phyloP scores from a whole-genome alignment of 1,284 basidiomycete genomes.

The Phellopilus nigrolimitatus region DNA sequence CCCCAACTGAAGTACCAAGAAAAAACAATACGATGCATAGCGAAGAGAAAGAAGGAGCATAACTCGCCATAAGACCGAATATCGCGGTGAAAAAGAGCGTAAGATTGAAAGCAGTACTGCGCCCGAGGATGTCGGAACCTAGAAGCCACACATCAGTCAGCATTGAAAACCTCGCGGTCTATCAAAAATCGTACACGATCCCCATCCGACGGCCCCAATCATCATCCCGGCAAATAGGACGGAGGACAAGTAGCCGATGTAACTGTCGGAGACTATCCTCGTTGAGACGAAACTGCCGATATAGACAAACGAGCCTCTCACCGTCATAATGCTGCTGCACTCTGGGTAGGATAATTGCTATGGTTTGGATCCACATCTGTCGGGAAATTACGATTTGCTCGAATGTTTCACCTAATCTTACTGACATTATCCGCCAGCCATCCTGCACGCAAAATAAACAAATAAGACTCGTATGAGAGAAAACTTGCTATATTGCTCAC shows the following conservation, averaged over 20 bases:
- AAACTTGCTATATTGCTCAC: slow-evolving; percentile 40
- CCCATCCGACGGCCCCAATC: slow-evolving; percentile 92
- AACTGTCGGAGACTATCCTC: slow-evolving; percentile 60
- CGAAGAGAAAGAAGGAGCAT: slow-evolving; percentile 65
- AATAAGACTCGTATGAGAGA: background rate
- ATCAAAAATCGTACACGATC: slow-evolving; percentile 57
- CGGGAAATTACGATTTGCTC: slow-evolving; percentile 30
- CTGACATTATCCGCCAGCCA: slow-evolving; percentile 85
- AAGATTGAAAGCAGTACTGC: slow-evolving; percentile 86
- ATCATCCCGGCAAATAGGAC: slow-evolving; percentile 94
- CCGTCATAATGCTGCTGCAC: slow-evolving; percentile 83
- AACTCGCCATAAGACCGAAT: slow-evolving; percentile 82
- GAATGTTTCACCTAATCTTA: slow-evolving; percentile 18
- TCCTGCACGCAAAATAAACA: slow-evolving; percentile 37
- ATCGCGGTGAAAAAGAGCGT: slow-evolving; percentile 88
- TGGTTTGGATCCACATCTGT: slow-evolving; percentile 86
- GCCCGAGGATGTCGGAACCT: slow-evolving; percentile 77
- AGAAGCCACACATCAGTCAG: background rate
- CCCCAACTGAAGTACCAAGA: slow-evolving; percentile 88
- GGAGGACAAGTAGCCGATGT: slow-evolving; percentile 73
- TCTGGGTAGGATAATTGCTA: slow-evolving; percentile 88
- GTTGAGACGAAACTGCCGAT: slow-evolving; percentile 9
- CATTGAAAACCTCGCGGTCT: background rate
- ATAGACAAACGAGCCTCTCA: slow-evolving; percentile 31
- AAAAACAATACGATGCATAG: slow-evolving; percentile 82